Evolutionary conservation across 2,329 filamentous ascomycete genomes (phyloP), one percentile per base, ranked within the genome.

Genomic region (Coleophoma cylindrospora): DNA sequence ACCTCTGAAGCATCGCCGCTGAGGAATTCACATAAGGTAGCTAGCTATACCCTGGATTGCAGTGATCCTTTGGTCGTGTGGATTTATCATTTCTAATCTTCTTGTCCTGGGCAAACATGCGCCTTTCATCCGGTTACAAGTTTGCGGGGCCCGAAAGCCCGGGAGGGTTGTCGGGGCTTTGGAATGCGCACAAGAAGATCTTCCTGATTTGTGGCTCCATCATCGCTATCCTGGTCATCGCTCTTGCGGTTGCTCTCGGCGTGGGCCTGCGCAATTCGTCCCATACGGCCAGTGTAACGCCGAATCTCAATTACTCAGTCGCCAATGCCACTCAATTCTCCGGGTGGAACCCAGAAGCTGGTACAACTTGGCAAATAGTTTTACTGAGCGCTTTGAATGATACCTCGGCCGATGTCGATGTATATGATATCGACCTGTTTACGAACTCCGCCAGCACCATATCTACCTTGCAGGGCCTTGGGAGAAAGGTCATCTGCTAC

Each of bases 401-500:
- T 21, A 44, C 41, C 10, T 44, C 41, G 34, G 7, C 3, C 27
- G 21, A 32, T 14, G 41, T 21, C 12, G 4, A 44, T 10, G 41
- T 33, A 13, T 61, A 68, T 63, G 61, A 76, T 56, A 65, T 72
- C 60, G 66, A 66, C 41, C 54, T 58, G 13, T 55, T 61, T 10
- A 57, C 84, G 63, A 78, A 77, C 48, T 64, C 69, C 8, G 66
- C 68, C 10, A 60, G 65, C 7, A 72, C 67, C 1, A 76, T 83
- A 43, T 51, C 64, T 5, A 61, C 64, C 4, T 67, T 83, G 12
- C 75, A 81, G 40, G 53, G 54, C 3, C 61, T 72, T 34, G 77
- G 75, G 5, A 78, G 78, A 60, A 80, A 77, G 53, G 77, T 87
- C 50, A 82, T 89, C 51, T 89, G 86, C 70, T 89, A 89, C 68